Evolutionary conservation across 2,329 filamentous ascomycete species (phyloP), one percentile per base, ranked within the genome.

Genomic region (Chrysosporium queenslandicum): DNA sequence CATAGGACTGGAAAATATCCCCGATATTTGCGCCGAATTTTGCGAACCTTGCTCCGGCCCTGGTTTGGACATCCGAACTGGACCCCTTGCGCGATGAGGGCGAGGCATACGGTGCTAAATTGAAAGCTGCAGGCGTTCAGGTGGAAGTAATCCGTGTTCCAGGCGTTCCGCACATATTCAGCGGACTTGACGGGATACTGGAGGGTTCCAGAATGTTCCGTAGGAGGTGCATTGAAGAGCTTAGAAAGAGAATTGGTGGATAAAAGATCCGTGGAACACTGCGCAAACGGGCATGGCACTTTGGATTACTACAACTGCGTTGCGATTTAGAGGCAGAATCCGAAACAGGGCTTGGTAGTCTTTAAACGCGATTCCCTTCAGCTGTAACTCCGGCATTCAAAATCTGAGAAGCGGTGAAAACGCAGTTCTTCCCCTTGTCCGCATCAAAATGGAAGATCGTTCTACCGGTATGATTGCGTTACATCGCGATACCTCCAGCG

Each of bases 31-130:
- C 68, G 3, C 60, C 64, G 2, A 62, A 63, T 45, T 68, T 71
- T 36, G 47, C 58, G 9, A 58, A 63, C 41, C 54, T 72, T 29
- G 68, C 69, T 9, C 67, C 68, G 3, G 69, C 70, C 2, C 55
- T 71, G 43, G 60, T 71, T 16, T 62, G 64, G 48, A 71, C 66
- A 1, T 68, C 69, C 8, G 69, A 71, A 56, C 63, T 71, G 59
- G 69, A 71, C 56, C 64, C 67, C 45, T 59, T 71, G n/a, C 65
- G 68, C 14, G 68, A 71, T 40, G 69, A 72, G 59, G 69, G 65
- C 14, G 68, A 68, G 53, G 62, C 60, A 8, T 71, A 71, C 58
- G 68, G 63, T 3, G 63, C 55, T 14, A 71, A 68, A 52, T 55
- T 72, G 53, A 60, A 62, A 52, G 63, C 59, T 42, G 67, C 67